These are phyloP conservation scores for Paraleonurus japonicus DNA, from an alignment of 257 asterid species.

Conservation along the genomic window DNA sequence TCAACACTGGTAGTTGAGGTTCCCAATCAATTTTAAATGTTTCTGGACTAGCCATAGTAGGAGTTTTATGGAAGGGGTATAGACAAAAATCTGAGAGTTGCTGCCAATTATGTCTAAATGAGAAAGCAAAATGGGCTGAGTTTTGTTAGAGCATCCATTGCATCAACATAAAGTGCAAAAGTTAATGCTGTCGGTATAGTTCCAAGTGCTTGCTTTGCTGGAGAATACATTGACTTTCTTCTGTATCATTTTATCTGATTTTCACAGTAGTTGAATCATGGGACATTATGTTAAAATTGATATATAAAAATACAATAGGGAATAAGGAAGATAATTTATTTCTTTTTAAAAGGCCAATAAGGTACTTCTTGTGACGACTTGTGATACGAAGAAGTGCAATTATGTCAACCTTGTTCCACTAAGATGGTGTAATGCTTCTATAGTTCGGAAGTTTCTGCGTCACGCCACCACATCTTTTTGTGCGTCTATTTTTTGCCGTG, in stretches of 20 bases:
- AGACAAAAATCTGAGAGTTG: background rate
- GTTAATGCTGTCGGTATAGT: background rate
- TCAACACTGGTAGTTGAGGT: slow-evolving; percentile 1
- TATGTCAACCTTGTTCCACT: slow-evolving; percentile 1
- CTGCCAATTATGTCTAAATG: background rate
- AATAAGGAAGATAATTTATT: background rate
- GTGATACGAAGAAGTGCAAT: background rate
- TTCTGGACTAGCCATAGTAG: background rate
- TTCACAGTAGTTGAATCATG: background rate
- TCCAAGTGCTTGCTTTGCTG: slow-evolving; percentile 7
- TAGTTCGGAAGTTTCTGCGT: slow-evolving; percentile 4
- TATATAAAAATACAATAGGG: background rate
- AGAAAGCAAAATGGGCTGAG: slow-evolving; percentile 13
- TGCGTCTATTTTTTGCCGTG: background rate
- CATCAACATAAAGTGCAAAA: background rate
- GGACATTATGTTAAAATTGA: background rate
- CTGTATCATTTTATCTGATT: slow-evolving; percentile 1
- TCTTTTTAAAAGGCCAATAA: slow-evolving; percentile 11
- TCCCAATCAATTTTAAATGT: background rate
- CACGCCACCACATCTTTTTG: background rate
- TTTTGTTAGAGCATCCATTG: slow-evolving; percentile 11
- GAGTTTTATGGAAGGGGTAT: background rate
- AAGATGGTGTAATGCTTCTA: background rate
- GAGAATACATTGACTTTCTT: slow-evolving; percentile 6
- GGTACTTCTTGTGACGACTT: background rate